Evolutionary conservation across 2,329 filamentous ascomycete genomes (phyloP).

Genomic region (Colletotrichum higginsianum): DNA sequence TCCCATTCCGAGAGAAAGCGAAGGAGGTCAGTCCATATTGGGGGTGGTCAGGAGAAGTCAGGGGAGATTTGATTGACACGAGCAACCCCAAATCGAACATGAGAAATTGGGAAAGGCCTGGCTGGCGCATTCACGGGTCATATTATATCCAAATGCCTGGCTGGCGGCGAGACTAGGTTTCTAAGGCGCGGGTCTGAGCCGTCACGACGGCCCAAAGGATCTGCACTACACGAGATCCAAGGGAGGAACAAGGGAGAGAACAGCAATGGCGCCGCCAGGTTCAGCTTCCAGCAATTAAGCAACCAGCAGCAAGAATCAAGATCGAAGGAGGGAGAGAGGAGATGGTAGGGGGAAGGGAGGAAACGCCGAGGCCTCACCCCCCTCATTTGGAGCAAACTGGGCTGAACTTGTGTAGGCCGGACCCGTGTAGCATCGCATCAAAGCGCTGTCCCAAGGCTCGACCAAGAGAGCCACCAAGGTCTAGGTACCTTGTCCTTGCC

Average conservation of each 20-base stretch:
- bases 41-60: background rate
- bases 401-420: constrained; percentile 20
- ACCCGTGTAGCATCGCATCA: constrained; percentile 16
- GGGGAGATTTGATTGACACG: background rate
- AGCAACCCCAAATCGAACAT: background rate
- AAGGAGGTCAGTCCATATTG: background rate
- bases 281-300: background rate
- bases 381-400: constrained; percentile 1
- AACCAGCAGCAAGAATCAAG: background rate
- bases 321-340: too few species aligned
- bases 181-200: background rate
- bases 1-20: background rate
- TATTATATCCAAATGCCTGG: constrained; percentile 12
- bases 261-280: constrained; percentile 1
- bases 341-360: background rate
- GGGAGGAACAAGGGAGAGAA: constrained; percentile 1
- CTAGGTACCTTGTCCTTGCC: constrained; percentile 1
- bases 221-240: too few species aligned
- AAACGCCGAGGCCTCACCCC: background rate
- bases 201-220: background rate
- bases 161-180: background rate
- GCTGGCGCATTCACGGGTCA: constrained; percentile 24
- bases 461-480: constrained; percentile 17
- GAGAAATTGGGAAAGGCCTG: background rate
- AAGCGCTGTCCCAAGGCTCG: constrained; percentile 23